Evolutionary conservation across 108 stramenopile species (phyloP), one percentile per base, ranked within the genome.

Genomic region (Skeletonema costatum): DNA sequence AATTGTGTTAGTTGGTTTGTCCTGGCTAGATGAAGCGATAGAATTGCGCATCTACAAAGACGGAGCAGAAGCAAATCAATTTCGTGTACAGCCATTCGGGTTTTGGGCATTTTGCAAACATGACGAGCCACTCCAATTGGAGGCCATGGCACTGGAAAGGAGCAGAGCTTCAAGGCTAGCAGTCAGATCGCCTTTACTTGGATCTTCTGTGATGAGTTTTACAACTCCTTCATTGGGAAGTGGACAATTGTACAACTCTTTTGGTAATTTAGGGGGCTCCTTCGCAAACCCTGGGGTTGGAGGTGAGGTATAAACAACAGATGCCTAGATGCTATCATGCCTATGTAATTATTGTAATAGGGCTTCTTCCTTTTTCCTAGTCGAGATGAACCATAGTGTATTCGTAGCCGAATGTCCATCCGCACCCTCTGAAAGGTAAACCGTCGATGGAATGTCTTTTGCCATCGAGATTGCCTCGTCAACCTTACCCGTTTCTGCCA

Each of bases 381-480:
- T 94, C 4, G 89, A 78, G 66, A 91, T 85, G 42, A 87, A 92
- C 93, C 93, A 94, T 10, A 94, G 64, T 32, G 89, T 92, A 77
- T 94, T 94, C 13, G 87, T 85, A 61, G 69, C 38, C 17, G 93
- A 92, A 56, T 94, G 88, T 13, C 93, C 93, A 48, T 88, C 84
- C 12, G 90, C 92, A 39, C 92, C 95, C 53, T 93, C 87, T 56
- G 87, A 86, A 17, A 74, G 51, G 58, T 87, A 96, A 10, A 85
- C 78, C 14, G 83, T 75, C 16, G 73, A 48, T 14, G 91, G 89
- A 14, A 93, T 68, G 25, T 78, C 71, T 42, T 68, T 63, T 32
- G 86, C 81, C 46, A 83, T 73, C n/a, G 73, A 44, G 2, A 86
- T 64, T n/a, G 94, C 94, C 61, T 80, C 68, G 6, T 91, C 78